These are phyloP conservation scores for Quercus berberidifolia DNA, from an alignment of 306 rosid genomes.

Conservation along the genomic window DNA sequence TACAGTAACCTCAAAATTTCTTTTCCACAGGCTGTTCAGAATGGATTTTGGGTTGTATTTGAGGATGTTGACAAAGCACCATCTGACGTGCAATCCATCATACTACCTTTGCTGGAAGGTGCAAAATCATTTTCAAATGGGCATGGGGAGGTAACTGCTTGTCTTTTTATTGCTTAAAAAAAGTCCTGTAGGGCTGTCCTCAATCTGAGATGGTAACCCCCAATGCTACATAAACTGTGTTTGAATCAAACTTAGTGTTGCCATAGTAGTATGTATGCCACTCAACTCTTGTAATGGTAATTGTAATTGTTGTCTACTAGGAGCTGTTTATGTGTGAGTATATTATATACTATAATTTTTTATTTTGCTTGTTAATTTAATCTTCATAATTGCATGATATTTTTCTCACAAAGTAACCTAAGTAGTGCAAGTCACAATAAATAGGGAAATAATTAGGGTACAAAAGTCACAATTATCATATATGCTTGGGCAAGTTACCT, in stretches of 20 bases:
- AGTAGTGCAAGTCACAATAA: neutral
- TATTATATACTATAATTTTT: neutral
- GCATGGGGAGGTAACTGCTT: constrained; percentile 70
- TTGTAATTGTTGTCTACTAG: neutral
- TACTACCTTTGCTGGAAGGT: constrained; percentile 78
- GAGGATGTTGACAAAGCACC: constrained; percentile 92
- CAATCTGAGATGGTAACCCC: neutral
- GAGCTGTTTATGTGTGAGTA: neutral
- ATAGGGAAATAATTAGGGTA: too few relatives aligned
- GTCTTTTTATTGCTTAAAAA: neutral
- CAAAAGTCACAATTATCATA: neutral
- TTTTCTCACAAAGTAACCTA: neutral
- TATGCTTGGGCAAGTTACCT: neutral
- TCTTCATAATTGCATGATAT: neutral
- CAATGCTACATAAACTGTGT: neutral
- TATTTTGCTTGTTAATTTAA: neutral
- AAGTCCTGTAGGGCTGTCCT: neutral
- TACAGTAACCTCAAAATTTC: neutral
- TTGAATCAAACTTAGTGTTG: neutral
- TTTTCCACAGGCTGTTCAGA: constrained; percentile 67
- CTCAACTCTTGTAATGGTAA: neutral
- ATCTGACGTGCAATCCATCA: constrained; percentile 75
- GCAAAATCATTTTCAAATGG: constrained; percentile 57
- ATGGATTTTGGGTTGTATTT: constrained; percentile 90
- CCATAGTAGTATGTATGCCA: neutral